A percentile compares a stretch with the other conserved stretches of the same genome.
Conservation (phyloP, 192 early-diverging fungal species). For the Pecoramyces ruminantium region DNA sequence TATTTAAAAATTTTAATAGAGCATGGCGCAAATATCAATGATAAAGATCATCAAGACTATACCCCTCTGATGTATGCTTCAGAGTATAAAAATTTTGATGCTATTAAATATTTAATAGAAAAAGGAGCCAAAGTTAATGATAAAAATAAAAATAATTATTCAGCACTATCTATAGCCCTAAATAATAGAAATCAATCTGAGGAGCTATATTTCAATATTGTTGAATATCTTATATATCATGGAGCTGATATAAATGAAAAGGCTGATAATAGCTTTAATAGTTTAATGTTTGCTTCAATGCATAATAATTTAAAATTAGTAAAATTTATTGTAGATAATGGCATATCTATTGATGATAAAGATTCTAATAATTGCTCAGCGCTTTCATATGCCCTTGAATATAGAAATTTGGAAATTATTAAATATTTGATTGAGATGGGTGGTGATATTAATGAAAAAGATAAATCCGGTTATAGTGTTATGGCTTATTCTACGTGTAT, state of each 20-base stretch:
- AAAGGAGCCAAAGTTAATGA: neutral
- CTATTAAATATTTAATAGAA: neutral
- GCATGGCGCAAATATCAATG: neutral
- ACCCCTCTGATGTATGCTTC: neutral
- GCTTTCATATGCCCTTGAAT: neutral
- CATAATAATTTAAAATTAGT: neutral
- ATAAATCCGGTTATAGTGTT: neutral
- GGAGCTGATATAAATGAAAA: neutral
- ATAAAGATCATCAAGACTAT: neutral
- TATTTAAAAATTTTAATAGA: neutral
- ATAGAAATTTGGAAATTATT: neutral
- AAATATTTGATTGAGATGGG: neutral
- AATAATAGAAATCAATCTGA: neutral
- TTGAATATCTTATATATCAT: neutral
- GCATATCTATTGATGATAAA: neutral
- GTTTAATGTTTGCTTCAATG: neutral
- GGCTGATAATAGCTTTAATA: neutral
- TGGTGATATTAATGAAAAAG: neutral
- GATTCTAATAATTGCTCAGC: neutral
- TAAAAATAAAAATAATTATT: neutral
- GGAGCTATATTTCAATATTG: neutral
- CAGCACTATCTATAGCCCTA: neutral
- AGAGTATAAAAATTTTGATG: neutral
- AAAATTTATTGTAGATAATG: neutral
- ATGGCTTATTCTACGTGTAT: neutral